Evolutionary conservation across 2,329 filamentous ascomycete genomes (phyloP).

Genomic region (Diaporthe nobilis): DNA sequence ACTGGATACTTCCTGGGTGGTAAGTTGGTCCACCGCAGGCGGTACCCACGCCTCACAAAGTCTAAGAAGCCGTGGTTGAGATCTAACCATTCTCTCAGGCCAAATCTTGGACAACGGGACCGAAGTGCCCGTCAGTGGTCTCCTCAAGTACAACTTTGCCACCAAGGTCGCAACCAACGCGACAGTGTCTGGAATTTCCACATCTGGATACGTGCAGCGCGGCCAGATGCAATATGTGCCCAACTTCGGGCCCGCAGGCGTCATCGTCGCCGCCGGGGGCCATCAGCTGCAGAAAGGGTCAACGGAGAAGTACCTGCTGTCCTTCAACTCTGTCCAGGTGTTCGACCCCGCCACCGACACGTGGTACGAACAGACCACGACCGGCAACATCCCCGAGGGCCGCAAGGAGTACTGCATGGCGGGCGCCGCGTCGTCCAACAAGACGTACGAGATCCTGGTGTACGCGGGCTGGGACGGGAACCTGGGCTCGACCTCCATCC

Average conservation of each 20-base stretch:
- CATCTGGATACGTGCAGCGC: constrained; percentile 8
- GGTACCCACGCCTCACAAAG: no score
- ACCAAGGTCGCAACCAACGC: constrained; percentile 25
- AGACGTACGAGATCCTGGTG: constrained; percentile 46
- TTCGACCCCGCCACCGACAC: constrained; percentile 41
- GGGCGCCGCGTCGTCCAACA: constrained; percentile 44
- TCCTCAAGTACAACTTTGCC: constrained; percentile 35
- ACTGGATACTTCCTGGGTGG: constrained; percentile 36
- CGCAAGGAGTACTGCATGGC: constrained; percentile 45
- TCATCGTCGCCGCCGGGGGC: constrained; percentile 24
- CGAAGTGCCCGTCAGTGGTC: constrained; percentile 25
- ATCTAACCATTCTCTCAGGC: background rate
- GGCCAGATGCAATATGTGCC: constrained; percentile 35
- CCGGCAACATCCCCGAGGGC: constrained; percentile 40
- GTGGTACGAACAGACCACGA: constrained; percentile 45
- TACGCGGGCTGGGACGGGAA: constrained; percentile 45
- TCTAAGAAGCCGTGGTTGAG: no score
- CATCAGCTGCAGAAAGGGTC: background rate
- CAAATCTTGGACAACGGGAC: constrained; percentile 2
- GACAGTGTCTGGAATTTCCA: constrained; percentile 21
- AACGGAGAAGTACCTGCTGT: background rate
- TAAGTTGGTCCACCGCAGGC: background rate
- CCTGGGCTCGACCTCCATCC: constrained; percentile 36
- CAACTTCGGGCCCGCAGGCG: constrained; percentile 36
- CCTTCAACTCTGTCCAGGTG: constrained; percentile 41